Percentiles rank a stretch among this genome's conserved stretches.
Conservation (phyloP, 306 rosid species). For the Cicer chorassanicum region DNA sequence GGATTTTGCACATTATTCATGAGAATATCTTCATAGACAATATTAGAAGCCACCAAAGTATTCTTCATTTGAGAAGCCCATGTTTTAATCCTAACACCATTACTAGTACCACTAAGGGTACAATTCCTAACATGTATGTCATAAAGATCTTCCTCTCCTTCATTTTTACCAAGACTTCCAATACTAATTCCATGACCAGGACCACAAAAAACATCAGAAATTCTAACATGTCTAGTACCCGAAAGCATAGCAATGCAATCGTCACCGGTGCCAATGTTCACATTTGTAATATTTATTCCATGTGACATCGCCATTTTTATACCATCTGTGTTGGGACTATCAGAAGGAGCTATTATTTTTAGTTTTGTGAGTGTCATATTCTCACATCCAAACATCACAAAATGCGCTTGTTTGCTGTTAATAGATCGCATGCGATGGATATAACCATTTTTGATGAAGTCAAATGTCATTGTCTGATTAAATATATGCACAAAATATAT, state of each 20-base stretch:
- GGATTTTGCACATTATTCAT: conserved; percentile 57
- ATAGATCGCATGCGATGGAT: conserved; percentile 54
- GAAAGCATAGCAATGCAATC: conserved; percentile 64
- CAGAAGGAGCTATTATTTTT: conserved; percentile 47
- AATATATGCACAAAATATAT: not conserved
- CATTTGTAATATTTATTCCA: conserved; percentile 41
- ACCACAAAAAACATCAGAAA: conserved; percentile 54
- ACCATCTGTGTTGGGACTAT: conserved; percentile 80
- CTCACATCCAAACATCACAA: conserved; percentile 49
- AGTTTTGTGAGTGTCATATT: conserved; percentile 50
- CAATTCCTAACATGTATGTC: conserved; percentile 56
- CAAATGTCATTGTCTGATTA: conserved; percentile 58
- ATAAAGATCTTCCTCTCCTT: conserved; percentile 46
- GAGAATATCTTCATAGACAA: conserved; percentile 57
- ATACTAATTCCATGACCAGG: conserved; percentile 83
- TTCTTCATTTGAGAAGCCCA: conserved; percentile 50
- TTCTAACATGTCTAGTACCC: conserved; percentile 46
- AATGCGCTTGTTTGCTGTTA: conserved; percentile 60
- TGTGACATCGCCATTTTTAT: conserved; percentile 58
- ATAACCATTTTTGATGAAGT: conserved; percentile 54
- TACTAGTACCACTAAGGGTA: conserved; percentile 45
- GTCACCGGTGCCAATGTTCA: conserved; percentile 56
- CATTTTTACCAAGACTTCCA: conserved; percentile 61
- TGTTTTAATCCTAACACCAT: conserved; percentile 73
- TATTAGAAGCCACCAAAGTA: conserved; percentile 40